A percentile compares a stretch with the other conserved stretches of the same genome.
Conservation (phyloP, 805 yeast species). For the Priceomyces carsonii region DNA sequence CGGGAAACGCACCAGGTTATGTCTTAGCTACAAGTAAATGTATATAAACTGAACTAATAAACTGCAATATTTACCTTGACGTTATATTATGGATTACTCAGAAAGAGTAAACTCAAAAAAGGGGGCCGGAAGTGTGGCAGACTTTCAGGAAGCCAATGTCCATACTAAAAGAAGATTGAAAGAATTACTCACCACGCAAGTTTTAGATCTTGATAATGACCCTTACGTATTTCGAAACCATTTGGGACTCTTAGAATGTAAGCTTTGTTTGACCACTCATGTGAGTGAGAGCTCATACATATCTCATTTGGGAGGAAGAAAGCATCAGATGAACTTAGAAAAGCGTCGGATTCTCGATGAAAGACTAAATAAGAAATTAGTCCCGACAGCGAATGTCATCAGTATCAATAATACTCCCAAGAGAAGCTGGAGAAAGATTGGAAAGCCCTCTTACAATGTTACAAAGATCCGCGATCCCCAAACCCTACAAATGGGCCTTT, state of each 20-base stretch:
- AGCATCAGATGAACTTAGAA: constrained; percentile 74
- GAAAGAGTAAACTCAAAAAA: constrained; percentile 87
- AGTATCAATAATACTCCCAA: constrained; percentile 43
- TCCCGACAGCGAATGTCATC: constrained; percentile 12
- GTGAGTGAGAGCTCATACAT: constrained; percentile 76
- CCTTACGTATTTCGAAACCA: constrained; percentile 86
- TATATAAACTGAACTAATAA: not conserved
- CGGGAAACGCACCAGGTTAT: no score
- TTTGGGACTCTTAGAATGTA: constrained; percentile 82
- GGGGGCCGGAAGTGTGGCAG: constrained; percentile 90
- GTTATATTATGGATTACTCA: constrained; percentile 79
- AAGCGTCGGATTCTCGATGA: constrained; percentile 49
- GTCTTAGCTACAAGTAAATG: no score
- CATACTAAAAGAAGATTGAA: constrained; percentile 68
- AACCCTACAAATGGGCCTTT: constrained; percentile 61
- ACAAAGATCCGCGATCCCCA: constrained; percentile 67
- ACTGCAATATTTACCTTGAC: no score
- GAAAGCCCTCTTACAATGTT: constrained; percentile 70
- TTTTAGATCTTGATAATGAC: constrained; percentile 57
- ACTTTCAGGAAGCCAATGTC: constrained; percentile 64
- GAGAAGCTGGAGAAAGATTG: constrained; percentile 58
- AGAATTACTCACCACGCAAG: constrained; percentile 54
- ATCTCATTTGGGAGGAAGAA: constrained; percentile 80
- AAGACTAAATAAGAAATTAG: constrained; percentile 24
- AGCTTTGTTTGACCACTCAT: constrained; percentile 82